These are phyloP conservation scores for Beauveria pseudobassiana DNA, from an alignment of 2,329 filamentous ascomycete species.

Conservation along the genomic window DNA sequence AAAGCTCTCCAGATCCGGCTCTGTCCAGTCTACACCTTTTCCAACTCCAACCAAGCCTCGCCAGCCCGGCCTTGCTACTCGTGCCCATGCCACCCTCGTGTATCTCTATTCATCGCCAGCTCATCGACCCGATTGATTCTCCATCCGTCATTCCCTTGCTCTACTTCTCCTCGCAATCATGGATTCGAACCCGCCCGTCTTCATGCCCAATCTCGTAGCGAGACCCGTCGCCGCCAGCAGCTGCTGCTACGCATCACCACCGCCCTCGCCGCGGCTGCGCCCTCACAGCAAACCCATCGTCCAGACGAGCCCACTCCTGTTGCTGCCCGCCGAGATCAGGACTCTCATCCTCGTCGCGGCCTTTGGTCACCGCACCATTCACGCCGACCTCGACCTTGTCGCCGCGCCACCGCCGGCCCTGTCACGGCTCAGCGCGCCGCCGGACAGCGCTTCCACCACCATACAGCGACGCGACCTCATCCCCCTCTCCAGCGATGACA, in stretches of 20 bases:
- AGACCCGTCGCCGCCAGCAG: background rate
- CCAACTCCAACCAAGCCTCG: background rate
- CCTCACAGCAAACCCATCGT: background rate
- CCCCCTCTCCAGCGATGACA: background rate
- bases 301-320: background rate
- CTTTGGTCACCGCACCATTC: constrained; percentile 6
- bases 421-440: background rate
- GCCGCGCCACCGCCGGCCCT: background rate
- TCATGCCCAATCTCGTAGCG: background rate
- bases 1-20: background rate
- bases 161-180: background rate
- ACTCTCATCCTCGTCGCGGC: constrained; percentile 2
- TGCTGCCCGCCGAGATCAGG: background rate
- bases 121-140: background rate
- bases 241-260: background rate
- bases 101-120: background rate
- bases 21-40: background rate
- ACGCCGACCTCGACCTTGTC: constrained; percentile 1
- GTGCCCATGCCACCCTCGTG: background rate
- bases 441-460: background rate
- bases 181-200: background rate
- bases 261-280: background rate
- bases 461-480: background rate
- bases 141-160: too few species aligned
- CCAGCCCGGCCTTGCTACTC: background rate